Percentiles rank a stretch among this genome's conserved stretches.
These are phyloP conservation scores for Novymonas esmeraldas DNA, from an alignment of 208 protist genomes.

Conservation along the genomic window DNA sequence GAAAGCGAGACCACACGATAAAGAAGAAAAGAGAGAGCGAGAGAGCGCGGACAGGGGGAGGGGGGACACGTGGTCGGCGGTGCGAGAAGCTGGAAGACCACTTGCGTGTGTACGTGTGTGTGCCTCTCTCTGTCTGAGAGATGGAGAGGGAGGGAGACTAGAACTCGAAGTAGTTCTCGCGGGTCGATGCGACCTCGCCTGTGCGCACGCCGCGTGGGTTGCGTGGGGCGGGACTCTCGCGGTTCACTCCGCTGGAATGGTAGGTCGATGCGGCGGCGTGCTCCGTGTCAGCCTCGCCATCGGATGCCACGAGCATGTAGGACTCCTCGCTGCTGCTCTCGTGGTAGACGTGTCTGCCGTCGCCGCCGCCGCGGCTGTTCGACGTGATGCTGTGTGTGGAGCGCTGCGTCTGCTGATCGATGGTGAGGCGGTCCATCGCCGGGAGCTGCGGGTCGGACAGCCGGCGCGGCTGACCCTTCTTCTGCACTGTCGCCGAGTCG, in stretches of 20 bases:
- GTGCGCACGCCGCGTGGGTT: constrained; percentile 21
- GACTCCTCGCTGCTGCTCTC: constrained; percentile 38
- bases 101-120: background rate
- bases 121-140: too few relatives aligned
- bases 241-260: constrained; percentile 13
- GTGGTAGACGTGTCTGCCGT: constrained; percentile 8
- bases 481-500: constrained; percentile 35
- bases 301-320: constrained; percentile 30
- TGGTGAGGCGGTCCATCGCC: constrained; percentile 8
- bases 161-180: constrained; percentile 28
- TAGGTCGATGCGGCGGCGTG: constrained; percentile 10
- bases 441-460: constrained; percentile 19
- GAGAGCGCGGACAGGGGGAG: too few relatives aligned
- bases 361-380: constrained; percentile 15
- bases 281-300: constrained; percentile 15
- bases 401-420: constrained; percentile 16
- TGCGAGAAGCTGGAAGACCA: background rate
- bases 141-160: background rate
- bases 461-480: constrained; percentile 39
- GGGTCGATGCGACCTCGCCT: constrained; percentile 11
- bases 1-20: background rate
- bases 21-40: constrained; percentile 12
- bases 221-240: constrained; percentile 26
- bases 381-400: constrained; percentile 9
- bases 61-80: background rate